These are phyloP conservation scores for Samsoniella hepiali DNA, from an alignment of 2,329 filamentous ascomycete genomes.

Conservation along the genomic window DNA sequence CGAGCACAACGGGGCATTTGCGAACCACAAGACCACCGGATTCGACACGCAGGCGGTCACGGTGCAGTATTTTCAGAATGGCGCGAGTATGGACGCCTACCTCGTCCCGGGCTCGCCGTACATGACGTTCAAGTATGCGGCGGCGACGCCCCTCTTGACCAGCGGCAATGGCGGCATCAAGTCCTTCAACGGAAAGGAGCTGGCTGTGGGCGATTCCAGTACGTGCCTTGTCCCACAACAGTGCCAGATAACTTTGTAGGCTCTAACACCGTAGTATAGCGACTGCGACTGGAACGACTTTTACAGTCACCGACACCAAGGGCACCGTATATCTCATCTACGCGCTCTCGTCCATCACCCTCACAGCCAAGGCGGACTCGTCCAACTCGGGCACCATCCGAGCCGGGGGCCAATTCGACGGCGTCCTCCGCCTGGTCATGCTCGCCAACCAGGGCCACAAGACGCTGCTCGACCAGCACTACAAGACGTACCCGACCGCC, in stretches of 20 bases:
- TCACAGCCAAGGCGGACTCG: constrained; percentile 23
- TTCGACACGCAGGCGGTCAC: constrained; percentile 26
- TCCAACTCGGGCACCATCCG: constrained; percentile 21
- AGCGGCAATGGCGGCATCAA: constrained; percentile 23
- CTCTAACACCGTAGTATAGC: constrained; percentile 14
- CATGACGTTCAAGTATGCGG: constrained; percentile 24
- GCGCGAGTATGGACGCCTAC: constrained; percentile 22
- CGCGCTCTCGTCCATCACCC: constrained; percentile 23
- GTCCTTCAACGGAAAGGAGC: constrained; percentile 24
- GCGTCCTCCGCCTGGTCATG: constrained; percentile 25
- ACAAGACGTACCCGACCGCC: constrained; percentile 23
- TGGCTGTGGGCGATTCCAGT: constrained; percentile 22
- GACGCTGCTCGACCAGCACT: constrained; percentile 24
- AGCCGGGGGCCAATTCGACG: constrained; percentile 21
- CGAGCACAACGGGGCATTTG: constrained; percentile 25
- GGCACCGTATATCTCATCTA: constrained; percentile 25
- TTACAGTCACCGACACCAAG: constrained; percentile 25
- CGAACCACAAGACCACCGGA: constrained; percentile 26
- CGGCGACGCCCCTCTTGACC: constrained; percentile 23
- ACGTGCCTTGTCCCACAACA: background rate
- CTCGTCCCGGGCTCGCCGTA: constrained; percentile 26
- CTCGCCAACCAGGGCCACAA: constrained; percentile 23
- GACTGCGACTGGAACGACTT: constrained; percentile 23
- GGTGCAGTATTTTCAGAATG: constrained; percentile 26
- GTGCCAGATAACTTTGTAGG: background rate